Conservation (phyloP, 2,329 filamentous ascomycete species). For the Zymoseptoria pseudotritici region DNA sequence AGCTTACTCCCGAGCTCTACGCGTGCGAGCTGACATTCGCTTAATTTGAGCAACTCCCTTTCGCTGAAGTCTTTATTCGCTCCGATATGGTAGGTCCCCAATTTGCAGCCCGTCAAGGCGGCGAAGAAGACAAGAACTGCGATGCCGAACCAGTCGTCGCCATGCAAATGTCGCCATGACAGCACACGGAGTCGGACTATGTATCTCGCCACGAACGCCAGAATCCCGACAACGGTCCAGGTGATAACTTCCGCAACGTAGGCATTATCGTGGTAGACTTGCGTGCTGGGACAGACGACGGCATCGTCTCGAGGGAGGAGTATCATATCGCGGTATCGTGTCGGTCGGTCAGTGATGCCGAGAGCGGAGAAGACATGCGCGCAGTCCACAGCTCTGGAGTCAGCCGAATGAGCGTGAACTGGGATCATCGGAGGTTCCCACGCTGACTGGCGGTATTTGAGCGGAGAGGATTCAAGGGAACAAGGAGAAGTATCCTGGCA, state of each 20-base stretch:
- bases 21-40: constrained; percentile 23
- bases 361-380: background rate
- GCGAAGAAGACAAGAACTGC: constrained; percentile 30
- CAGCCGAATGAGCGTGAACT: background rate
- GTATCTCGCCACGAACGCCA: constrained; percentile 30
- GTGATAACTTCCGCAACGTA: constrained; percentile 19
- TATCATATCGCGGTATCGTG: background rate
- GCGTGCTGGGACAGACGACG: constrained; percentile 10
- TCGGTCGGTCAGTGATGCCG: background rate
- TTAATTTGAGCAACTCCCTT: constrained; percentile 20
- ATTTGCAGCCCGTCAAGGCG: constrained; percentile 11
- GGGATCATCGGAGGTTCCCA: background rate
- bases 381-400: background rate
- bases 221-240: constrained; percentile 27
- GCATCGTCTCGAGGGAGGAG: background rate
- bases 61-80: constrained; percentile 25
- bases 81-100: constrained; percentile 23
- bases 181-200: constrained; percentile 33
- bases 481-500: too few species aligned
- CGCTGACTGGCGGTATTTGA: too few species aligned
- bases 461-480: too few species aligned
- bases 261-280: constrained; percentile 16
- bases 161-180: constrained; percentile 31
- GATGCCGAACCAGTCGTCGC: constrained; percentile 35
- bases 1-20: constrained; percentile 32